Evolutionary conservation across 2,329 filamentous ascomycete genomes (phyloP).

Genomic region (Aspergillus jensenii): DNA sequence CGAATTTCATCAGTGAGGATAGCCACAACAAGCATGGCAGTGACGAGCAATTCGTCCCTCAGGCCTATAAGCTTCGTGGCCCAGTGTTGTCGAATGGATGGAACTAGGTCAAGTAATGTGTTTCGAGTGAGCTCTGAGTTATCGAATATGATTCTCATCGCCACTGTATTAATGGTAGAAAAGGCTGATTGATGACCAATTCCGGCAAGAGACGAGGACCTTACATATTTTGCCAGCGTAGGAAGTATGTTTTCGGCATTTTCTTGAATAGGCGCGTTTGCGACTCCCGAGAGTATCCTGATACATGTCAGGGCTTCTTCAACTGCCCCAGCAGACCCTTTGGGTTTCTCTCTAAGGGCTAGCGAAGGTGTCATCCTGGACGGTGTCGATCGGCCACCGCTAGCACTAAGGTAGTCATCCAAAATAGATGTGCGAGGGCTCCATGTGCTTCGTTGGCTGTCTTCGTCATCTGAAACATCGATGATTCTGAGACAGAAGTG

Average conservation of each 20-base stretch:
- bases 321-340: slow-evolving; percentile 36
- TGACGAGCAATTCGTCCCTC: slow-evolving; percentile 75
- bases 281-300: slow-evolving; percentile 60
- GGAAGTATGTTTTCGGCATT: slow-evolving; percentile 58
- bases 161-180: slow-evolving; percentile 69
- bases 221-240: slow-evolving; percentile 61
- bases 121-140: slow-evolving; percentile 62
- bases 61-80: slow-evolving; percentile 65
- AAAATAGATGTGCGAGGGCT: slow-evolving; percentile 25
- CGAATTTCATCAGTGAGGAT: slow-evolving; percentile 49
- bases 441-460: slow-evolving; percentile 30
- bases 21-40: slow-evolving; percentile 66
- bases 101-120: slow-evolving; percentile 63
- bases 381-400: slow-evolving; percentile 30
- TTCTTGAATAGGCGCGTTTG: slow-evolving; percentile 66
- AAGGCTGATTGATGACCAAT: slow-evolving; percentile 72
- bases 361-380: slow-evolving; percentile 29
- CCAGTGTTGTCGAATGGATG: slow-evolving; percentile 76
- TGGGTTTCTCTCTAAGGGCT: slow-evolving; percentile 24
- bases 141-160: slow-evolving; percentile 67
- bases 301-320: slow-evolving; percentile 66
- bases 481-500: slow-evolving; percentile 71
- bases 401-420: slow-evolving; percentile 27
- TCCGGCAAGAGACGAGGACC: slow-evolving; percentile 58
- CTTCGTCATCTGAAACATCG: slow-evolving; percentile 23